Evolutionary conservation across 2,329 filamentous ascomycete genomes (phyloP).

Genomic region (Colletotrichum abscissum): DNA sequence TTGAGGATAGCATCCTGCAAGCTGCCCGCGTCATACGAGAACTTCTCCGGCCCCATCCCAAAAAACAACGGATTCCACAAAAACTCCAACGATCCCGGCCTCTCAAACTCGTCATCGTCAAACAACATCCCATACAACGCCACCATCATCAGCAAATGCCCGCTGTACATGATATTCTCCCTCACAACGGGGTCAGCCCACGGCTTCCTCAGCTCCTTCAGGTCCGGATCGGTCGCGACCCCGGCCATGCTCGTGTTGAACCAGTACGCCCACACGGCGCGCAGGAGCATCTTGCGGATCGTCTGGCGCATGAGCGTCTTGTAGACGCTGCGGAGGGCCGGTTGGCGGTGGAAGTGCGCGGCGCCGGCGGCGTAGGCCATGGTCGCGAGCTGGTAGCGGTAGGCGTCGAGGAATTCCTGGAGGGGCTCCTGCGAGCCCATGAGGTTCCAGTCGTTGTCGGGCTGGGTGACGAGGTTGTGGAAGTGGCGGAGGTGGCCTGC

Average conservation of each 20-base stretch:
- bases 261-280: constrained; percentile 56
- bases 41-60: constrained; percentile 49
- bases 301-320: constrained; percentile 46
- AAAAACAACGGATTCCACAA: constrained; percentile 52
- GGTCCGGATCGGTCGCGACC: constrained; percentile 46
- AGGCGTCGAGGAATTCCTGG: constrained; percentile 50
- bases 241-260: constrained; percentile 50
- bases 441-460: constrained; percentile 44
- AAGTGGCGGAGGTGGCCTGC: constrained; percentile 50
- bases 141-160: constrained; percentile 52
- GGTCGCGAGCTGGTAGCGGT: constrained; percentile 53
- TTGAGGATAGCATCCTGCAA: constrained; percentile 49
- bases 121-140: constrained; percentile 55
- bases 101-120: constrained; percentile 52
- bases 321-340: constrained; percentile 46
- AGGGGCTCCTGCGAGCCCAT: constrained; percentile 48
- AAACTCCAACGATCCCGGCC: constrained; percentile 46
- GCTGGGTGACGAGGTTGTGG: constrained; percentile 46
- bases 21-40: constrained; percentile 44
- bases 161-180: constrained; percentile 54
- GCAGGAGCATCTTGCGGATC: constrained; percentile 54
- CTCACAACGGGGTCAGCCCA: constrained; percentile 53
- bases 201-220: constrained; percentile 51
- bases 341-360: constrained; percentile 52
- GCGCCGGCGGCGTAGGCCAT: constrained; percentile 51